These are phyloP conservation scores for Fusarium domesticum DNA, from an alignment of 2,329 filamentous ascomycete genomes.

Conservation along the genomic window DNA sequence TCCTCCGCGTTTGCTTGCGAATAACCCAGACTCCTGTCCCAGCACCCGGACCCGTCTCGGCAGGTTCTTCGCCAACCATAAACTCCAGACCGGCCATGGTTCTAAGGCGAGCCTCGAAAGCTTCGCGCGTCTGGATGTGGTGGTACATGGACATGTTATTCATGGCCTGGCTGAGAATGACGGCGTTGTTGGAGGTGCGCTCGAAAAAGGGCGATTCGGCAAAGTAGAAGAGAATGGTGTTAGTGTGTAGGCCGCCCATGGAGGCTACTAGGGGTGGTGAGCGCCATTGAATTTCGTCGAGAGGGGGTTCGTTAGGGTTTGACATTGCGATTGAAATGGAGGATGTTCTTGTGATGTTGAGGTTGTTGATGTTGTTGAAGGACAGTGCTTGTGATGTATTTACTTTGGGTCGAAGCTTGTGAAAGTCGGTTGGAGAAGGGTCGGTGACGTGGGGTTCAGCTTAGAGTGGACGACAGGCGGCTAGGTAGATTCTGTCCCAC, in stretches of 20 bases:
- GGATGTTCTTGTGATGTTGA: background rate
- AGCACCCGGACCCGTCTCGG: conserved; percentile 60
- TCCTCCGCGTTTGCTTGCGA: conserved; percentile 63
- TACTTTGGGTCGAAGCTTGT: conserved; percentile 4
- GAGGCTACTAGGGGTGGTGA: conserved; percentile 47
- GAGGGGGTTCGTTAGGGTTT: conserved; percentile 48
- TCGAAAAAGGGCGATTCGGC: conserved; percentile 67
- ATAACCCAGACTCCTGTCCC: conserved; percentile 69
- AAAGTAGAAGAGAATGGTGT: conserved; percentile 66
- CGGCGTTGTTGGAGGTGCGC: conserved; percentile 63
- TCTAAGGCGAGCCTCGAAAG: conserved; percentile 60
- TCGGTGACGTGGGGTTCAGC: conserved; percentile 18
- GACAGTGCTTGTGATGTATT: conserved; percentile 5
- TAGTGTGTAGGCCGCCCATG: conserved; percentile 61
- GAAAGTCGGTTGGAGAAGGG: conserved; percentile 9
- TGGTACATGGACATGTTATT: conserved; percentile 58
- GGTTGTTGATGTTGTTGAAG: background rate
- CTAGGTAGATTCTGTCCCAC: conserved; percentile 10
- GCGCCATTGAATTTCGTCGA: conserved; percentile 68
- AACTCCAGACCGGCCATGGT: conserved; percentile 67
- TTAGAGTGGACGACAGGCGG: conserved; percentile 10
- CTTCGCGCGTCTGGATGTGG: conserved; percentile 58
- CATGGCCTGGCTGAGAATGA: conserved; percentile 60
- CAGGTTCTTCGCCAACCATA: conserved; percentile 62
- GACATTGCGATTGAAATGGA: conserved; percentile 34